A percentile compares a stretch with the other conserved stretches of the same genome.
Conservation (phyloP, 2,329 filamentous ascomycete genomes). For the Lachnellula arida region DNA sequence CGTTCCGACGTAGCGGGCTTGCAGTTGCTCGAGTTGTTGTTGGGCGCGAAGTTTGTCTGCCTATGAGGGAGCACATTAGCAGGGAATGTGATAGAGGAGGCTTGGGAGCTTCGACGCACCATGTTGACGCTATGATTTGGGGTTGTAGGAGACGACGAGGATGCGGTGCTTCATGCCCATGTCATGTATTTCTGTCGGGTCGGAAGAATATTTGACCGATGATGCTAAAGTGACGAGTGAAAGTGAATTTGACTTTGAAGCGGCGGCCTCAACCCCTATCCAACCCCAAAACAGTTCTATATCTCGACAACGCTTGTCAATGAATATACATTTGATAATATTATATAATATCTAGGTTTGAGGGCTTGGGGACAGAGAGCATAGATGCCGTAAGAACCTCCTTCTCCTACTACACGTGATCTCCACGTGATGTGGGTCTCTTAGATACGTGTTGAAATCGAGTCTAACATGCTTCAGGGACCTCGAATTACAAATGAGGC, state of each 20-base stretch:
- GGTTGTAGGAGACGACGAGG: not conserved
- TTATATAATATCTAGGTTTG: too few species aligned
- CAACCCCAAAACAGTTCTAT: too few species aligned
- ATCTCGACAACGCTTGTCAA: too few species aligned
- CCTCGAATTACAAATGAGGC: conserved; percentile 16
- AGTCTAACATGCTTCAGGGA: conserved; percentile 10
- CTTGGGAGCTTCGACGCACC: conserved; percentile 7
- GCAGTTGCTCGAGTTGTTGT: conserved; percentile 94
- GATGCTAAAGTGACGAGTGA: too few species aligned
- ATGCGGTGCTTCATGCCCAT: not conserved
- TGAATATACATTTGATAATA: too few species aligned
- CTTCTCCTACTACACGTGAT: conserved; percentile 9
- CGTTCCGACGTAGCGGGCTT: conserved; percentile 92
- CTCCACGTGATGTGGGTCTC: conserved; percentile 1
- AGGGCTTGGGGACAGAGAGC: not conserved
- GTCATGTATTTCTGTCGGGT: not conserved
- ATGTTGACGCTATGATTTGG: conserved; percentile 6
- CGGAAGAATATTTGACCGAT: too few species aligned
- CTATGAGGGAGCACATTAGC: conserved; percentile 37
- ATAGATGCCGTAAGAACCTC: not conserved
- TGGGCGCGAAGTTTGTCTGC: conserved; percentile 97
- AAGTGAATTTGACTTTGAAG: too few species aligned
- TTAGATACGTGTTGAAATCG: not conserved
- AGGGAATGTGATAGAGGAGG: not conserved
- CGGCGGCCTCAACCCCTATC: too few species aligned